phyloP scores from a whole-genome alignment of 225 moss, liverwort and hornwort species.

The Polytrichum formosum region DNA sequence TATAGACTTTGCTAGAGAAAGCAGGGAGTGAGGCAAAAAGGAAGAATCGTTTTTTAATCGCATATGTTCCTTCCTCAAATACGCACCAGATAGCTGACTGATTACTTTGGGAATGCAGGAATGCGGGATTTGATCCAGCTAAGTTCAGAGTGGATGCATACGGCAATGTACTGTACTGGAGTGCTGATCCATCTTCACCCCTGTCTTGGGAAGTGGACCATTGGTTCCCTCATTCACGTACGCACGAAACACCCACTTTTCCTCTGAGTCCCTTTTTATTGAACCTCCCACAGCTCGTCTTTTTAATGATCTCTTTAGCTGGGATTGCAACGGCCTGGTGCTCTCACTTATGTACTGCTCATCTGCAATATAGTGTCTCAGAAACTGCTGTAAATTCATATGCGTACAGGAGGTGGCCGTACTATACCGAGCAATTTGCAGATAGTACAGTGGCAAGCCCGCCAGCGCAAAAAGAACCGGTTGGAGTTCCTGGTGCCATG shows the following conservation, averaged over 20 bases:
- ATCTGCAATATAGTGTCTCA: not conserved
- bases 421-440: conserved; percentile 51
- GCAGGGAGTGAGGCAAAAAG: too few relatives aligned
- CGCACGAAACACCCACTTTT: not conserved
- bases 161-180: conserved; percentile 64
- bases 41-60: too few relatives aligned
- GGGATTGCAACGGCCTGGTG: not conserved
- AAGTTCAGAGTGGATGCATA: conserved; percentile 63
- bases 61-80: too few relatives aligned
- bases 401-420: conserved; percentile 52
- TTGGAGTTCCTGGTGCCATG: conserved; percentile 67
- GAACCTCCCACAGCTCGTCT: not conserved
- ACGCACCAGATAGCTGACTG: not conserved
- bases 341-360: not conserved
- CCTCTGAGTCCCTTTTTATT: not conserved
- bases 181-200: conserved; percentile 64
- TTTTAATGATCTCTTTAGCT: too few relatives aligned
- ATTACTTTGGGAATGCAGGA: conserved; percentile 28
- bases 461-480: conserved; percentile 61
- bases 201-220: conserved; percentile 69
- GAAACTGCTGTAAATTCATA: not conserved
- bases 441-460: conserved; percentile 66
- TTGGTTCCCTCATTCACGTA: conserved; percentile 74
- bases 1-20: too few relatives aligned
- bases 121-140: conserved; percentile 69